Evolutionary conservation across 2,329 filamentous ascomycete genomes (phyloP), one percentile per base, ranked within the genome.

Genomic region (Colletotrichum horii): DNA sequence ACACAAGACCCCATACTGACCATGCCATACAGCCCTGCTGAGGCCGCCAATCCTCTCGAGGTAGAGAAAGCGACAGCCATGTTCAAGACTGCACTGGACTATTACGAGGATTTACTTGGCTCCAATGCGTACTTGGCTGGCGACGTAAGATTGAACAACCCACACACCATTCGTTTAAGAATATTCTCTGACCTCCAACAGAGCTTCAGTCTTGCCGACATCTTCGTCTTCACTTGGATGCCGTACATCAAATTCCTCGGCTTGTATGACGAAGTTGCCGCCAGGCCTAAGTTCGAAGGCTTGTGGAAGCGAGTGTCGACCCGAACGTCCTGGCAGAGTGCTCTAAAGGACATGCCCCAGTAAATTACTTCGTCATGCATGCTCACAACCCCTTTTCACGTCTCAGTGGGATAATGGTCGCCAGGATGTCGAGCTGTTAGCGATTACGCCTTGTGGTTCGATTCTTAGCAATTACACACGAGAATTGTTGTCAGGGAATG

Each of bases 141-240:
- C 2, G 4, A 43, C 36, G 36, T 19, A 11, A 43, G 36, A 6
- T n/a, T 19, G n/a, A 3, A 38, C 7, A 38, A 7, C 8, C 36
- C 15, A 38, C 19, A 19, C 36, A 38, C 36, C 4, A 2, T 43
- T 3, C 1, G 0, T 19, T 9, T 4, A 9, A 1, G 19, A 6
- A 16, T 8, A n/a, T 43, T 43, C n/a, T n/a, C 38, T 43, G n/a
- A 43, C 8, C 1, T 11, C 38, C 8, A 4, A 11, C 3, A n/a
- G 38, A 43, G 4, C 8, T 43, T n/a, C 3, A n/a, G 16, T 43
- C 38, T 43, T n/a, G 38, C 38, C 16, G 16, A 43, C 38, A 0
- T 43, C 0, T 43, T 4, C 16, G 8, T 43, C 38, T 43, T 43
- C 38, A 43, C 38, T n/a, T 43, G 19, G 16, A 43, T 43, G 19